Evolutionary conservation across 768 basidiomycete species (phyloP).

Genomic region (Pleurotus djamor): DNA sequence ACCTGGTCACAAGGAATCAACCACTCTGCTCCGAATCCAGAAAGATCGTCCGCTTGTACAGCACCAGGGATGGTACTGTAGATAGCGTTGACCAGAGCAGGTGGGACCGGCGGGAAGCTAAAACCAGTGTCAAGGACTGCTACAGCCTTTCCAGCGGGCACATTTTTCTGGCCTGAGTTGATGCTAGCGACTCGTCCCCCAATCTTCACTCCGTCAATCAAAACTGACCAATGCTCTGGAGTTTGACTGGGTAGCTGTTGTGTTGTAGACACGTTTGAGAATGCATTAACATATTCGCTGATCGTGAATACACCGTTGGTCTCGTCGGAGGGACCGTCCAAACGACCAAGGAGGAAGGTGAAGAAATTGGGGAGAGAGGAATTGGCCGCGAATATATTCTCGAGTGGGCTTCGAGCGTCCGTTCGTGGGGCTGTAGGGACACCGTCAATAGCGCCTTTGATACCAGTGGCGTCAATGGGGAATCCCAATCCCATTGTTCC

Average conservation of each 20-base stretch:
- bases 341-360: constrained; percentile 62
- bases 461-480: not conserved
- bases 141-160: constrained; percentile 40
- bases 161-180: constrained; percentile 40
- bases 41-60: constrained; percentile 23
- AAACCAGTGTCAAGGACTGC: constrained; percentile 72
- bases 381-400: constrained; percentile 51
- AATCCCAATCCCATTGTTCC: not conserved
- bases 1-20: constrained; percentile 60
- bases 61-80: constrained; percentile 58
- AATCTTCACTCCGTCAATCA: constrained; percentile 54
- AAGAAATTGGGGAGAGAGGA: constrained; percentile 55
- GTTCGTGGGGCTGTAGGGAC: constrained; percentile 23
- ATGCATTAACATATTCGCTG: constrained; percentile 52
- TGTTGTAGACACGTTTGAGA: constrained; percentile 44
- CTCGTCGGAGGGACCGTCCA: constrained; percentile 45
- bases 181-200: constrained; percentile 48
- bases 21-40: constrained; percentile 43
- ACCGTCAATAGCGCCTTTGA: constrained; percentile 37
- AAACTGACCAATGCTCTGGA: constrained; percentile 52
- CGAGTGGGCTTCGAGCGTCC: constrained; percentile 52
- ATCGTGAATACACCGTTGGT: constrained; percentile 64
- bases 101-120: constrained; percentile 59
- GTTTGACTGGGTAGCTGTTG: constrained; percentile 47
- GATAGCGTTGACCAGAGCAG: constrained; percentile 49